A percentile compares a stretch with the other conserved stretches of the same genome.
Evolutionary conservation across 2,329 filamentous ascomycete genomes (phyloP).

Genomic region (Colletotrichum gigasporum): DNA sequence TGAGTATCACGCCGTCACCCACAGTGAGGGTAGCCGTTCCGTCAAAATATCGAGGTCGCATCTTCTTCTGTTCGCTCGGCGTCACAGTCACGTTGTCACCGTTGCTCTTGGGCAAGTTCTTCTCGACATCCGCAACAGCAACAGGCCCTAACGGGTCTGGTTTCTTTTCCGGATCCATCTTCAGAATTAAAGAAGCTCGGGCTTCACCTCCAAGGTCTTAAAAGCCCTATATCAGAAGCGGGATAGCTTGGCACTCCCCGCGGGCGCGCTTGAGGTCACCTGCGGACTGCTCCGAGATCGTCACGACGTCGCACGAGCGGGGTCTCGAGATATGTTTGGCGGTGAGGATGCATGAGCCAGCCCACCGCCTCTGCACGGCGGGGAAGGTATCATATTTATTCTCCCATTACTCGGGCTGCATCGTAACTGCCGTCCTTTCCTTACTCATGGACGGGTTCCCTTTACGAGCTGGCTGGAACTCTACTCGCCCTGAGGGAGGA

Average conservation of each 20-base stretch:
- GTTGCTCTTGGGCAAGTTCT: too few relatives aligned
- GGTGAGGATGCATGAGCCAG: neutral
- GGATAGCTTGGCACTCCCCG: neutral
- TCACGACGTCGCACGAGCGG: neutral
- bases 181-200: neutral
- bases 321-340: neutral
- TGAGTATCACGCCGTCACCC: constrained; percentile 32
- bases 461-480: neutral
- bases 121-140: too few relatives aligned
- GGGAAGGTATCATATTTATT: constrained; percentile 3
- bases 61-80: neutral
- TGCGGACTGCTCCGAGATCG: neutral
- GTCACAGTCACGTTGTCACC: neutral
- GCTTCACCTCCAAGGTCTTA: neutral
- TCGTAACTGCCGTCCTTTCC: neutral
- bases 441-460: neutral
- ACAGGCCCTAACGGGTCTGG: neutral
- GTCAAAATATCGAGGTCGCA: constrained; percentile 8
- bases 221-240: neutral
- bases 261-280: neutral
- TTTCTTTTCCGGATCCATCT: neutral
- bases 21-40: constrained; percentile 12
- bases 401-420: neutral
- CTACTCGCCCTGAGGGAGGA: neutral
- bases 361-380: neutral